Base-by-base conservation (phyloP, 2,329 filamentous ascomycete species). In the Sclerotinia nivalis region DNA sequence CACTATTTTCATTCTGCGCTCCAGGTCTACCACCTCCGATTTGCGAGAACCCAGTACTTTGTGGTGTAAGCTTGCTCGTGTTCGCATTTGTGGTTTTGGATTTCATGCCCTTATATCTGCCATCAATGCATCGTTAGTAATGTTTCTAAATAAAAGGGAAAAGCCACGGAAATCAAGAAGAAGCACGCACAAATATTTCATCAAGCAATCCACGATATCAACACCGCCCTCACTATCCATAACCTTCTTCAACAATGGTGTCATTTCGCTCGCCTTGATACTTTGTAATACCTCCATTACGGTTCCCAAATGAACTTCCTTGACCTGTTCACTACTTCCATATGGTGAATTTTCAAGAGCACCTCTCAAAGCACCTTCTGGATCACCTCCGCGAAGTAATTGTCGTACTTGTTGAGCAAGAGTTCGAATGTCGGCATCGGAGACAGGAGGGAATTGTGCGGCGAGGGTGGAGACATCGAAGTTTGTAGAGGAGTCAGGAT, bases 241-340 rank as follows among this genome's bases (percentile, higher is more conserved):
- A 77, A 98, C 91, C 70, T 89, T 88, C 81, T 90, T 89, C 75
- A 99, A 84, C 77, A 98, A 89, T 20, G 93, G 91, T 73, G 90
- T 93, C 92, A 98, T 98, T 76, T 99, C 96, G 76, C 92, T 92
- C 78, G 96, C 93, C 80, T 97, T 94, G 82, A 98, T 98, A 28
- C 93, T 96, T 81, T 97, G 94, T 74, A 99, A 85, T 70, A 98
- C 94, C 82, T 99, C 96, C 72, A 93, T 89, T 54, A 99, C 91
- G 28, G 92, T 95, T 75, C 92, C 89, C 73, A 97, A 84, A 80
- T 98, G 93, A 43, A 93, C 85, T 74, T 97, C 93, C 90, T 89
- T 89, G 70, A 86, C 86, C 12, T 77, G 80, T 64, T 88, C 86
- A 52, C 81, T 81, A 25, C 86, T 87, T 69, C 85, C 87, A 78